These are phyloP conservation scores for Astragalus glycyphyllos DNA, from an alignment of 306 rosid genomes.

Conservation along the genomic window DNA sequence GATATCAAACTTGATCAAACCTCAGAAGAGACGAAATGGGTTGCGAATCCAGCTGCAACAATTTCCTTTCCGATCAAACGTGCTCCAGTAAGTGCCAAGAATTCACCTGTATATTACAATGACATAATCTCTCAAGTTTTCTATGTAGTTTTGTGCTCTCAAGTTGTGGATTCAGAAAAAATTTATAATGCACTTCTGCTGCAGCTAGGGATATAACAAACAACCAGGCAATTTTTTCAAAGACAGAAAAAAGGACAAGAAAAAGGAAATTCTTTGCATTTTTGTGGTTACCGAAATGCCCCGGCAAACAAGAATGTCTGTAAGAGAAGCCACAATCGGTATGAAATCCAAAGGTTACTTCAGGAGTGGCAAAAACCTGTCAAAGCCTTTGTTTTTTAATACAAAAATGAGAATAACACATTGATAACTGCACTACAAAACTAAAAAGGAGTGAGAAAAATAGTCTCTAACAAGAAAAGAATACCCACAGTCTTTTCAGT, in stretches of 20 bases:
- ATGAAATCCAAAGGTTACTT: slow-evolving; percentile 94
- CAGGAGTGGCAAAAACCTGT: slow-evolving; percentile 92
- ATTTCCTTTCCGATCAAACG: too few species aligned
- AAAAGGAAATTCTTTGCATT: background rate
- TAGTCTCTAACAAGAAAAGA: slow-evolving; percentile 39
- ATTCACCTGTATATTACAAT: too few species aligned
- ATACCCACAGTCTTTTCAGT: slow-evolving; percentile 86
- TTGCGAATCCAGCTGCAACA: too few species aligned
- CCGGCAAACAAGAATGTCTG: slow-evolving; percentile 79
- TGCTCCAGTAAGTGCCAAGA: too few species aligned
- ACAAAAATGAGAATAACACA: slow-evolving; percentile 14
- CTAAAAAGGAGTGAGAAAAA: background rate
- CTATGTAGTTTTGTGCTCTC: too few species aligned
- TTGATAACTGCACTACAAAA: background rate
- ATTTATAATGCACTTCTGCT: too few species aligned
- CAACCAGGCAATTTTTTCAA: too few species aligned
- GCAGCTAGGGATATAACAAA: too few species aligned
- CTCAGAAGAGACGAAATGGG: slow-evolving; percentile 73
- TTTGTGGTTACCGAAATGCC: slow-evolving; percentile 69
- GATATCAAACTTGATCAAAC: slow-evolving; percentile 50
- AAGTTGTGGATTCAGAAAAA: too few species aligned
- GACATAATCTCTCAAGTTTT: too few species aligned
- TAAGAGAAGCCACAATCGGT: slow-evolving; percentile 95
- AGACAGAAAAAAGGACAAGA: too few species aligned
- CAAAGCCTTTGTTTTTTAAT: slow-evolving; percentile 34